Percentiles rank a stretch among this genome's conserved stretches.
Conservation (phyloP, 495 filamentous ascomycete species). For the Penicillium verhagenii region DNA sequence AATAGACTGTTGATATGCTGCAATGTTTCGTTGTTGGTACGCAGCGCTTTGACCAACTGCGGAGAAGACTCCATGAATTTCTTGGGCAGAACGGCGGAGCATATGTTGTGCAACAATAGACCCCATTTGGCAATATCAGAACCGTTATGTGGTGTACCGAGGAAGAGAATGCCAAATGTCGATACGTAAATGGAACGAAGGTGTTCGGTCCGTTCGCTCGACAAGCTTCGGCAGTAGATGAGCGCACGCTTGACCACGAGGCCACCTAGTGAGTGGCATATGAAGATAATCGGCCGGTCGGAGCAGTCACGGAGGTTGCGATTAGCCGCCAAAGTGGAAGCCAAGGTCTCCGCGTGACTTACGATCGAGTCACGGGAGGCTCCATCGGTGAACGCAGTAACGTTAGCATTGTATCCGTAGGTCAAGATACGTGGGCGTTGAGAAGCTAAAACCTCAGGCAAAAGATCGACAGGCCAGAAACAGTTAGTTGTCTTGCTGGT, state of each 20-base stretch:
- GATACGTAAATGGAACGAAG: slow-evolving; percentile 78
- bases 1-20: slow-evolving; percentile 80
- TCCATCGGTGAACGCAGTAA: slow-evolving; percentile 61
- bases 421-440: slow-evolving; percentile 69
- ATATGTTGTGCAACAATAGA: slow-evolving; percentile 69
- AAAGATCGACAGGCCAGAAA: slow-evolving; percentile 76
- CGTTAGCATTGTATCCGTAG: slow-evolving; percentile 84
- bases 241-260: slow-evolving; percentile 75
- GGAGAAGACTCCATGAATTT: slow-evolving; percentile 69
- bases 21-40: slow-evolving; percentile 74
- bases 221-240: slow-evolving; percentile 62
- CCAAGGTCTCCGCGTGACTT: slow-evolving; percentile 80
- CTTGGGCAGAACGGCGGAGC: slow-evolving; percentile 65
- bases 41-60: slow-evolving; percentile 68
- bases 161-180: slow-evolving; percentile 80
- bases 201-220: slow-evolving; percentile 65
- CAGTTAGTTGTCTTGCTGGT: slow-evolving; percentile 59
- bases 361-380: slow-evolving; percentile 72
- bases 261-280: slow-evolving; percentile 81
- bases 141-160: slow-evolving; percentile 85
- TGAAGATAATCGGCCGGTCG: slow-evolving; percentile 76
- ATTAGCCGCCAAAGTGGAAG: slow-evolving; percentile 59
- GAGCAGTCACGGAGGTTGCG: slow-evolving; percentile 53
- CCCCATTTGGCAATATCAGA: slow-evolving; percentile 78
- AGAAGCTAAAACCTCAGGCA: slow-evolving; percentile 62